A percentile compares a stretch with the other conserved stretches of the same genome.
Evolutionary conservation across 257 asterid species (phyloP).

Genomic region (Pogostemon cablin): DNA sequence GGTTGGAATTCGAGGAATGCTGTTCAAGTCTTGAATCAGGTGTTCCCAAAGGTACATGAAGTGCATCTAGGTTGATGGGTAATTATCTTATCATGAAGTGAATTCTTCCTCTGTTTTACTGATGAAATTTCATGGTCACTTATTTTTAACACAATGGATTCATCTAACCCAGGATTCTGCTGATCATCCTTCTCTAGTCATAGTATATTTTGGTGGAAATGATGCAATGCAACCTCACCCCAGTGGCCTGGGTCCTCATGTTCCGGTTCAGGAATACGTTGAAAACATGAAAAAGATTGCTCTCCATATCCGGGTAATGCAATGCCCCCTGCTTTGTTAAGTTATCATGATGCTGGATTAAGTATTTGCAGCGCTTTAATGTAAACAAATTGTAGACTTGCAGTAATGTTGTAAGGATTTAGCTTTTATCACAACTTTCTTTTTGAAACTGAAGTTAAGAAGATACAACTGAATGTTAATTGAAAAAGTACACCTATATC

Average conservation of each 20-base stretch:
- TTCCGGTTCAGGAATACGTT: slow-evolving; percentile 72
- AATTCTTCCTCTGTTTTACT: not conserved
- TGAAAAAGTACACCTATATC: not conserved
- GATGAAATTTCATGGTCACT: not conserved
- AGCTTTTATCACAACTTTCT: not conserved
- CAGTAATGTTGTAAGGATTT: not conserved
- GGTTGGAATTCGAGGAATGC: slow-evolving; percentile 79
- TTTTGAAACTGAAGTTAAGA: not conserved
- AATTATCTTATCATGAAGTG: not conserved
- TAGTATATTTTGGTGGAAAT: slow-evolving; percentile 83
- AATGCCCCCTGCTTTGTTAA: not conserved
- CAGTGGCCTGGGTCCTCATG: slow-evolving; percentile 71
- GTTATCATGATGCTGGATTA: not conserved
- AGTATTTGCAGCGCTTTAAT: too few relatives aligned
- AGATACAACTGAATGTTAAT: not conserved
- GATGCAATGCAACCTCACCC: slow-evolving; percentile 71
- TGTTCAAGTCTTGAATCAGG: slow-evolving; percentile 51
- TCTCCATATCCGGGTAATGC: slow-evolving; percentile 51
- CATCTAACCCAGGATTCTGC: slow-evolving; percentile 51
- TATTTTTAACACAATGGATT: not conserved
- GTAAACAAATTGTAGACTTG: not conserved
- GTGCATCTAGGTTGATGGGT: not conserved
- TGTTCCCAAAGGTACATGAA: slow-evolving; percentile 64
- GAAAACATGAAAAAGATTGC: slow-evolving; percentile 79
- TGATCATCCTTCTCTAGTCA: slow-evolving; percentile 68